These are phyloP conservation scores for Cornus florida DNA, from an alignment of 148 eudicot species.

Conservation along the genomic window DNA sequence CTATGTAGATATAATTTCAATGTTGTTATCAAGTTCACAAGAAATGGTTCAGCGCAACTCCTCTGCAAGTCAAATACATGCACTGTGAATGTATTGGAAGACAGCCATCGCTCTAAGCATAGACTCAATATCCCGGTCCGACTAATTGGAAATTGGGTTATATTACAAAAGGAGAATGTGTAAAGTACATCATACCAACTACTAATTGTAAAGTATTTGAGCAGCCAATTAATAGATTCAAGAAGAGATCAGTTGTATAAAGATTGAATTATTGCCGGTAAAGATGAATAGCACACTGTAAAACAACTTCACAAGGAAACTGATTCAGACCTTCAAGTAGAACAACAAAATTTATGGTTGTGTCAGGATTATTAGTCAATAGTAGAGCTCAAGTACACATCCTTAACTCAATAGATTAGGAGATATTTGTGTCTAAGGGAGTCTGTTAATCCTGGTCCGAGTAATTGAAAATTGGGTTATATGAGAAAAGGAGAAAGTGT, in stretches of 20 bases:
- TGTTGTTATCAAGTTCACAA: constrained; percentile 2
- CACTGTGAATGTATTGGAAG: background rate
- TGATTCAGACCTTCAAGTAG: background rate
- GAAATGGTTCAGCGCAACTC: background rate
- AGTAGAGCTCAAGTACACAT: background rate
- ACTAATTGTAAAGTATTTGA: background rate
- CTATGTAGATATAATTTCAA: background rate
- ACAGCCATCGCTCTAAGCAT: background rate
- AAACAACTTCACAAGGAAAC: background rate
- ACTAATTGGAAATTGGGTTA: background rate
- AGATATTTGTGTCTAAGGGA: too few species aligned
- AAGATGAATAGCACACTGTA: background rate
- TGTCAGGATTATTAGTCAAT: background rate
- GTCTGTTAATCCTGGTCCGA: too few species aligned
- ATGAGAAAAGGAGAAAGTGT: too few species aligned
- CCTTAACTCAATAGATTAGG: too few species aligned
- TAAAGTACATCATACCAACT: background rate
- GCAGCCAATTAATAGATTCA: background rate
- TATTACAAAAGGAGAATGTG: background rate
- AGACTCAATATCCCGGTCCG: background rate
- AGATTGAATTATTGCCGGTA: background rate
- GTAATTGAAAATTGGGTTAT: too few species aligned
- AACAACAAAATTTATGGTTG: background rate
- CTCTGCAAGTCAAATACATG: background rate
- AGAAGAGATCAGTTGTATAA: background rate